Evolutionary conservation across 371 early-diverging fungal species (phyloP), one percentile per base, ranked within the genome.

Genomic region (Mortierella sp.): DNA sequence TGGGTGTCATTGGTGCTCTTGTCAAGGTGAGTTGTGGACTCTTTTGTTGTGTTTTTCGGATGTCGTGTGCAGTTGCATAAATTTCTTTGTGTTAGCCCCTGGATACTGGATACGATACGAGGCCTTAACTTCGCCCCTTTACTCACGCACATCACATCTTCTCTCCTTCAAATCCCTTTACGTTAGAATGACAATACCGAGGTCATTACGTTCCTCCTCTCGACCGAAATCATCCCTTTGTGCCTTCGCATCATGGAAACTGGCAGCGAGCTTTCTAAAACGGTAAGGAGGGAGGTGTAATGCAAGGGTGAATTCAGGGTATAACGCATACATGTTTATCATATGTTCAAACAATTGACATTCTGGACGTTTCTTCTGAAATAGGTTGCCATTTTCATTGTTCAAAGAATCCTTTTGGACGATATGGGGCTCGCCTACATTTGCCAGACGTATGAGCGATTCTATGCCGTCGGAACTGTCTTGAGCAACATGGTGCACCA

Each of bases 161-260:
- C 31, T 48, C 24, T 70, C 7, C 11, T 31, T 28, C 28, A 16
- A 11, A 58, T 50, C 52, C 34, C 54, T 34, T 13, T 47, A 74
- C 47, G n/a, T 16, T 89, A 96, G 95, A 96, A 97, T 80, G 98
- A 98, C 88, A 97, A 95, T 88, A 94, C 97, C 34, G 98, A 99
- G 77, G 97, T 99, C 19, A 97, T 98, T 81, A 95, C 94, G 63
- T 98, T 98, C 84, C 91, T 99, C 77, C 92, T 99, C 28, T 96
- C 96, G 38, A 99, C 99, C 60, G 99, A 99, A 90, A 98, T 99
- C 77, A 97, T 99, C 76, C 99, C 99, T 3, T 94, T 99, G 13
- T 98, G 99, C 88, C 93, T 99, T 31, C 95, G 99, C 79, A 99
- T 98, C 82, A 98, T 99, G 98, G 99, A 99, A 84, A 96, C 96